Percentiles rank a stretch among this genome's conserved stretches.
phyloP scores from a whole-genome alignment of 1,139 yeast genomes.

The Saccharomycopsis phalli region DNA sequence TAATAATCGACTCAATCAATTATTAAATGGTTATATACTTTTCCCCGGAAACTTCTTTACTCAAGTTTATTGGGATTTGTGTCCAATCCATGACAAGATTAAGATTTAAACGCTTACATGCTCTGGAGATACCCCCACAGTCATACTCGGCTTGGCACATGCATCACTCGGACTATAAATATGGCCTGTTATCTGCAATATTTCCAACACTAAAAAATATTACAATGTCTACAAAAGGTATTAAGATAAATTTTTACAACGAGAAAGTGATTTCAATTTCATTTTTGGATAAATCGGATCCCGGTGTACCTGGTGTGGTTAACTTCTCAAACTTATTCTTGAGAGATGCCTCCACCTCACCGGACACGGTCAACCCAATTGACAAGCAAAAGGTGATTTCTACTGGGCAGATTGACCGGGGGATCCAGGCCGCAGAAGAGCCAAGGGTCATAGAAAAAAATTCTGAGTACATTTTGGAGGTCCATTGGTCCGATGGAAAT shows the following conservation, averaged over 20 bases:
- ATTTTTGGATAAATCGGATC: constrained; percentile 16
- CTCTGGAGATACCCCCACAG: too few relatives aligned
- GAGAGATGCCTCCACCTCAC: constrained; percentile 52
- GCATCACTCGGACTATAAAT: too few relatives aligned
- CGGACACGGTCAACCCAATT: constrained; percentile 42
- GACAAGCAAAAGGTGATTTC: constrained; percentile 62
- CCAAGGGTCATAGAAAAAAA: constrained; percentile 27
- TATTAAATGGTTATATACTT: too few relatives aligned
- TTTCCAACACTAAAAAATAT: too few relatives aligned
- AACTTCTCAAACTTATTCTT: constrained; percentile 49
- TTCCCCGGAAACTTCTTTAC: too few relatives aligned
- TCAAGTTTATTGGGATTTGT: too few relatives aligned
- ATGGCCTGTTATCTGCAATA: too few relatives aligned
- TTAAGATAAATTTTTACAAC: constrained; percentile 17
- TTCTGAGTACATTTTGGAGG: constrained; percentile 30
- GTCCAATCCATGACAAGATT: too few relatives aligned
- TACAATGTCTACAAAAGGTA: too few relatives aligned
- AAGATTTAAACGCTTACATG: too few relatives aligned
- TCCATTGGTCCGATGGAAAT: constrained; percentile 53
- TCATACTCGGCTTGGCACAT: too few relatives aligned
- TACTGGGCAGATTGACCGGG: constrained; percentile 39
- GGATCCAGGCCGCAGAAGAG: constrained; percentile 24
- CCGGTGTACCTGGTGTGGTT: constrained; percentile 25
- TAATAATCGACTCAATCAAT: too few relatives aligned
- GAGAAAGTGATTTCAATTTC: constrained; percentile 17